These are phyloP conservation scores for Tetradesmus obliquus DNA, from an alignment of 139 green algal genomes.

Conservation along the genomic window DNA sequence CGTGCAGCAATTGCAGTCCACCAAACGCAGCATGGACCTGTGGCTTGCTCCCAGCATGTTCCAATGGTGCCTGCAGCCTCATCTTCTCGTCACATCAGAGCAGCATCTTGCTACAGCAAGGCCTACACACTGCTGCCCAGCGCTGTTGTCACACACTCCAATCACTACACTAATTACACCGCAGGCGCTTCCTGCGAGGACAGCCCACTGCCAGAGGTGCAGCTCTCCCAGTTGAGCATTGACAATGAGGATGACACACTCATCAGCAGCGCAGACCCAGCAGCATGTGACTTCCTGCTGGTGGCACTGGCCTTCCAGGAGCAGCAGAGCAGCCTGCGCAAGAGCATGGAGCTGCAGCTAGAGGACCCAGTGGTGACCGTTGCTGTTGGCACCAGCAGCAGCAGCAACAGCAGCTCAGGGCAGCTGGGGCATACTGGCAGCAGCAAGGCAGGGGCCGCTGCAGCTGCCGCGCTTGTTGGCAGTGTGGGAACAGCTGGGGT, in stretches of 20 bases:
- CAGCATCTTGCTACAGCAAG: too few species aligned
- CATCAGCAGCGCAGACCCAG: constrained; percentile 14
- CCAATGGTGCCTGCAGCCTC: neutral
- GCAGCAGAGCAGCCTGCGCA: neutral
- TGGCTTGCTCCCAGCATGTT: neutral
- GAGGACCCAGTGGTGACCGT: neutral
- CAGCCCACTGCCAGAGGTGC: neutral
- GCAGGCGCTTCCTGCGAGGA: too few species aligned
- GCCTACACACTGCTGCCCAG: neutral
- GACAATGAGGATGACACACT: constrained; percentile 23
- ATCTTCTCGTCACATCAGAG: too few species aligned
- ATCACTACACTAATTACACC: neutral
- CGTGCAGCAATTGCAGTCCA: too few species aligned
- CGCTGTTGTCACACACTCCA: neutral
- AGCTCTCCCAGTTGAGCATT: constrained; percentile 1
- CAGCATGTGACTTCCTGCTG: constrained; percentile 28
- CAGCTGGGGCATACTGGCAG: neutral
- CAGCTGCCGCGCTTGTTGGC: neutral
- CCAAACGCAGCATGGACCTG: too few species aligned
- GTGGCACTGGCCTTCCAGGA: neutral
- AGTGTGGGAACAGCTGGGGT: neutral
- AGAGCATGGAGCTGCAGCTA: neutral
- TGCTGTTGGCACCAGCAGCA: neutral
- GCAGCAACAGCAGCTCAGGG: neutral
- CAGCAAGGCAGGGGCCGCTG: neutral